phyloP scores from a whole-genome alignment of 1,139 yeast species.

The Saccharomyces pastorianus region DNA sequence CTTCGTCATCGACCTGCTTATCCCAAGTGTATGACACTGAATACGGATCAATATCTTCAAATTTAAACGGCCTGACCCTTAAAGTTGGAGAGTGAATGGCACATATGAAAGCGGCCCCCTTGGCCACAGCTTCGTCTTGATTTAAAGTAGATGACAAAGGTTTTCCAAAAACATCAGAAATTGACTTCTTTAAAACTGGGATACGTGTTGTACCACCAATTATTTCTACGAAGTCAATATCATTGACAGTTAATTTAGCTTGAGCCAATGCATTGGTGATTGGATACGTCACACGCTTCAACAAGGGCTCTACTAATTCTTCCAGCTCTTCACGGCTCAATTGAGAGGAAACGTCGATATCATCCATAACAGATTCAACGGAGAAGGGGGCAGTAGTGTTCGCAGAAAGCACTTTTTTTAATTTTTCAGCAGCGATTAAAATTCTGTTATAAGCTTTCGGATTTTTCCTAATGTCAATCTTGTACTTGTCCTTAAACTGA shows the following conservation, averaged over 20 bases:
- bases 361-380: slow-evolving; percentile 95
- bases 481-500: slow-evolving; percentile 83
- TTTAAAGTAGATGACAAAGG: slow-evolving; percentile 88
- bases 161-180: slow-evolving; percentile 76
- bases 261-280: slow-evolving; percentile 72
- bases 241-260: slow-evolving; percentile 65
- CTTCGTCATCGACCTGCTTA: slow-evolving; percentile 79
- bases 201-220: slow-evolving; percentile 99
- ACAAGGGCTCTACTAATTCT: slow-evolving; percentile 74
- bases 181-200: slow-evolving; percentile 78
- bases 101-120: slow-evolving; percentile 98
- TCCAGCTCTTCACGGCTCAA: slow-evolving; percentile 89
- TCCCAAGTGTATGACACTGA: slow-evolving; percentile 96
- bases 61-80: slow-evolving; percentile 97
- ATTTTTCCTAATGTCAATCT: slow-evolving; percentile 83
- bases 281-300: slow-evolving; percentile 68
- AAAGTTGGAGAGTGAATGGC: slow-evolving; percentile 98
- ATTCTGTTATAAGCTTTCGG: slow-evolving; percentile 95
- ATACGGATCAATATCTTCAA: slow-evolving; percentile 87
- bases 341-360: slow-evolving; percentile 87
- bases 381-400: slow-evolving; percentile 91
- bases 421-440: slow-evolving; percentile 79
- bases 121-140: slow-evolving; percentile 98
- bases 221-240: slow-evolving; percentile 84
- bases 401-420: slow-evolving; percentile 95